Evolutionary conservation across 768 basidiomycete species (phyloP), one percentile per base, ranked within the genome.

Genomic region (Suillus subalutaceus): DNA sequence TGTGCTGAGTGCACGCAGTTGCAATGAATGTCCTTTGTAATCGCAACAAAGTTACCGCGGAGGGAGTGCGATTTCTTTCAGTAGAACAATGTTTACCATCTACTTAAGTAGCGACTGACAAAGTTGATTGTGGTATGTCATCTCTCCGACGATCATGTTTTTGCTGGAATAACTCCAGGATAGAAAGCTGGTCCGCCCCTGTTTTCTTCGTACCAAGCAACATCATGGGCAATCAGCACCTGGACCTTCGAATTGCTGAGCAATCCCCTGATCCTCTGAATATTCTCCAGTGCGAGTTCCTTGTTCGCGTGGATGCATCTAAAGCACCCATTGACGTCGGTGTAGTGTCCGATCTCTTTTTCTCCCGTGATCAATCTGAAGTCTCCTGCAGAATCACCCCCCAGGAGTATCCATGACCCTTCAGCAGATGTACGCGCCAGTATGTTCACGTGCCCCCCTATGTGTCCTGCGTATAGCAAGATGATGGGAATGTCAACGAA

Each of bases 301-400:
- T 79, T 79, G 68, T 86, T 73, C 20, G 65, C 63, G 68, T 86
- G 85, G 37, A 77, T 76, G 69, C 84, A 85, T 18, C 55, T 77
- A 23, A 72, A 74, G 32, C 68, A 72, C 26, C 71, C 76, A 13
- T 74, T 73, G 50, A 41, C 50, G 6, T 76, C 71, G 60, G 66
- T 46, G 48, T 23, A 38, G 38, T 68, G 71, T 4, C 80, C 79
- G 55, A 88, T 79, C 6, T 76, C 69, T 23, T 76, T 75, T 65
- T 83, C 79, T 13, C 83, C 83, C 0, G 79, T 84, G 63, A 88
- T 72, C 59, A 88, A 75, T 16, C 81, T 78, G 78, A 81, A 80
- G 71, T 86, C 83, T 69, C 88, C 88, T 4, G 84, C 87, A 65
- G 84, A 83, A 70, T 89, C 87, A 0, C 83, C 86, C 3, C 77